Evolutionary conservation across 2,329 filamentous ascomycete species (phyloP), one percentile per base, ranked within the genome.

Genomic region (Aspergillus awamori): DNA sequence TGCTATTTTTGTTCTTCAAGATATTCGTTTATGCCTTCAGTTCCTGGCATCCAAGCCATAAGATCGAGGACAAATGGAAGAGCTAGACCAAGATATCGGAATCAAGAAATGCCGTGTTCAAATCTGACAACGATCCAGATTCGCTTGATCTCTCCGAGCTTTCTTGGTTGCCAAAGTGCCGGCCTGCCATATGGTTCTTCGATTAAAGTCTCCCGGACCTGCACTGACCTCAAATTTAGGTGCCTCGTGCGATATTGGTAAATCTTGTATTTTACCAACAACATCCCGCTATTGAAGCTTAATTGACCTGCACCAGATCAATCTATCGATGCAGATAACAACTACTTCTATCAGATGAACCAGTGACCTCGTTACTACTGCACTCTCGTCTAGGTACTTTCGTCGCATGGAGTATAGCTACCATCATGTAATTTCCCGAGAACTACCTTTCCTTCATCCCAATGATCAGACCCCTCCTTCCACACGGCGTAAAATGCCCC

Each of bases 221-320:
- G 47, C 28, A 51, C 47, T 51, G 47, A 30, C 47, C 47, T 33
- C 26, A 51, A 49, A 8, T 51, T 51, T 11, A 51, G 47, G 26
- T 17, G 26, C 47, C 47, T 51, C 47, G 47, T 51, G 26, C 47
- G 47, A 51, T 17, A 17, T 17, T 33, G 15, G 8, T 30, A 28
- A 26, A 51, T 17, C 47, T 28, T 51, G 24, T 51, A 28, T 33
- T 28, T 30, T 30, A 51, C 47, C 26, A 28, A 10, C 17, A 30
- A 17, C 47, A 10, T 17, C 26, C 47, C 47, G 26, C 47, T 51
- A 51, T 33, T 51, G 47, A 51, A 51, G 47, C 47, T 51, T 33
- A 51, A 51, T 17, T 3, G 24, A 28, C 26, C 26, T 5, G 30
- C 47, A 30, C 15, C 26, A 51, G 26, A 51, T 51, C 47, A n/a